Evolutionary conservation across 2,329 filamentous ascomycete genomes (phyloP), one percentile per base, ranked within the genome.

Genomic region (Xylariaceae sp.): DNA sequence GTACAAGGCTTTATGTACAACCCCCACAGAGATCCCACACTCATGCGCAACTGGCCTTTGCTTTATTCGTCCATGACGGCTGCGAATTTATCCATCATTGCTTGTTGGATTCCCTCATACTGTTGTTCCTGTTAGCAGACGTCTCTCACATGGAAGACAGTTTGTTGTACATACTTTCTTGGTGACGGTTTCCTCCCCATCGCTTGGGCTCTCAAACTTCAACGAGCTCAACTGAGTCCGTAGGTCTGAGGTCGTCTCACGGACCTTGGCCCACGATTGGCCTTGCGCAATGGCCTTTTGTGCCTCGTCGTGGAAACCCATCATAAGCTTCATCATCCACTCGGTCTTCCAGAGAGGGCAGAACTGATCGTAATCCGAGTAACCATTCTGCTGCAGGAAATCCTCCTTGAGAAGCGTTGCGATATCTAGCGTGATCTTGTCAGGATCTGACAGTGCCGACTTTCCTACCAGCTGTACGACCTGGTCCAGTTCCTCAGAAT

Each of bases 241-340:
- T 54, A 97, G 81, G 18, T 96, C 91, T 43, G 78, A 73, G 11
- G 93, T 98, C 26, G 87, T 81, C 59, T 98, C 93, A 54, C 91
- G 83, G 41, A 98, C 85, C 79, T 95, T 96, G 62, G 75, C 73
- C 93, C 93, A 98, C 68, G 73, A 85, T 68, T 91, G 86, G 47
- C 93, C 93, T 66, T 95, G 89, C 4, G 86, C 78, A 61, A 98
- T 79, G 6, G 89, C 89, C 79, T 96, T 97, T 66, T 97, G 91
- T 18, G 89, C 84, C 74, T 98, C 93, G 60, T 98, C 94, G 64
- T 96, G 89, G 79, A 91, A 98, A 44, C 85, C 87, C 76, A 98
- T 87, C 83, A 98, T 97, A 51, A 89, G 85, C 79, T 95, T 96
- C 93, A 98, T 98, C 93, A 98, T 97, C 85, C 93, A 98, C 66